Evolutionary conservation across 352 stramenopile species (phyloP).

Genomic region (Elongisporangium undulatum): DNA sequence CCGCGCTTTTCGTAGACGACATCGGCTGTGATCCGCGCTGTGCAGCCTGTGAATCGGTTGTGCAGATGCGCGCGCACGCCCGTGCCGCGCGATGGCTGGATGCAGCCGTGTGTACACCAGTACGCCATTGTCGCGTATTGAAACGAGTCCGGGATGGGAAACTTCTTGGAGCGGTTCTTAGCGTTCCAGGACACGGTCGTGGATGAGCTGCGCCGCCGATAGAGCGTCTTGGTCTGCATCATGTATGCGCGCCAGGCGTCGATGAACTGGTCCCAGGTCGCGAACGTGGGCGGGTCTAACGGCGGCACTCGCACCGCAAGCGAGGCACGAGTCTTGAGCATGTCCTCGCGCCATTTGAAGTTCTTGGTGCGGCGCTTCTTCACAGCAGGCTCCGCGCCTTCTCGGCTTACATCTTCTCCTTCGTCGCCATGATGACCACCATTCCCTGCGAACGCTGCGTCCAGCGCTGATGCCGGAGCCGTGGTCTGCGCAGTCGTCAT

Average conservation of each 20-base stretch:
- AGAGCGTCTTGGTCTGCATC: conserved; percentile 69
- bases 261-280: conserved; percentile 64
- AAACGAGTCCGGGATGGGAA: conserved; percentile 60
- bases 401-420: background rate
- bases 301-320: conserved; percentile 37
- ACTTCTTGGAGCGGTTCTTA: conserved; percentile 73
- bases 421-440: background rate
- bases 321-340: conserved; percentile 44
- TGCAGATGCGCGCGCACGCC: conserved; percentile 72
- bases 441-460: background rate
- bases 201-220: conserved; percentile 63
- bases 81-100: conserved; percentile 65
- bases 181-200: conserved; percentile 72
- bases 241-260: conserved; percentile 64
- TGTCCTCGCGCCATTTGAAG: conserved; percentile 70
- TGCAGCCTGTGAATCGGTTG: conserved; percentile 77
- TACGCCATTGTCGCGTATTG: conserved; percentile 83
- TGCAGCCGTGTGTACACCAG: conserved; percentile 81
- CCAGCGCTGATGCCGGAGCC: background rate
- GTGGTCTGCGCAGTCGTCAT: background rate
- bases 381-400: conserved; percentile 23
- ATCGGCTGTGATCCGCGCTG: conserved; percentile 64
- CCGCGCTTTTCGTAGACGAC: conserved; percentile 63
- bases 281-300: conserved; percentile 54
- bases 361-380: conserved; percentile 85